These are phyloP conservation scores for Colletotrichum lentis DNA, from an alignment of 2,329 filamentous ascomycete genomes.

Conservation along the genomic window DNA sequence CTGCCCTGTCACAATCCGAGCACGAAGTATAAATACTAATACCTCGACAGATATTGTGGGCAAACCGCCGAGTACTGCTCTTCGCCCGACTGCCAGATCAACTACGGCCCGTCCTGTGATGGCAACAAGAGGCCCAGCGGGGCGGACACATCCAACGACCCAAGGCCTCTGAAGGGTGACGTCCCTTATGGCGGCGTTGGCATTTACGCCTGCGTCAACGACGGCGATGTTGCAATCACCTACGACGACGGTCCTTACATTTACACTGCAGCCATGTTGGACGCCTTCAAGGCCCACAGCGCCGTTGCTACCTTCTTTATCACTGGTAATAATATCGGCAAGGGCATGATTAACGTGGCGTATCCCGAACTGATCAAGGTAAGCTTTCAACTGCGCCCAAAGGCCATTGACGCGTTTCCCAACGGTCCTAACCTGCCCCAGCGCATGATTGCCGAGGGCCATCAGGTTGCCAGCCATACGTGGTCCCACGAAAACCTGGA, in stretches of 20 bases:
- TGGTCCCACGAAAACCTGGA: slow-evolving; percentile 56
- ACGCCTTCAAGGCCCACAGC: slow-evolving; percentile 46
- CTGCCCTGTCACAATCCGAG: not conserved
- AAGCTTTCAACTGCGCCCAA: not conserved
- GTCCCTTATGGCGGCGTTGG: slow-evolving; percentile 47
- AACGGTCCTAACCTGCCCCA: slow-evolving; percentile 43
- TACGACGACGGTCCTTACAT: slow-evolving; percentile 50
- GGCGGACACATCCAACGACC: slow-evolving; percentile 39
- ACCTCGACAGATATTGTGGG: slow-evolving; percentile 43
- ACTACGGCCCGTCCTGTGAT: slow-evolving; percentile 44
- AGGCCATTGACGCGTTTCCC: not conserved
- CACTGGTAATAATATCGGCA: slow-evolving; percentile 46
- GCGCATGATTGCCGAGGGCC: slow-evolving; percentile 55
- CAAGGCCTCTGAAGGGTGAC: slow-evolving; percentile 42
- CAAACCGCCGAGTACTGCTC: slow-evolving; percentile 40
- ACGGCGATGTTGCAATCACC: slow-evolving; percentile 48
- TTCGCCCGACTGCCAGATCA: slow-evolving; percentile 44
- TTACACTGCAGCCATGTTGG: slow-evolving; percentile 48
- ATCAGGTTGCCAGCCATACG: slow-evolving; percentile 59
- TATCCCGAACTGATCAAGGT: slow-evolving; percentile 46
- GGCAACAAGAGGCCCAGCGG: slow-evolving; percentile 44
- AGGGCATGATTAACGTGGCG: slow-evolving; percentile 47
- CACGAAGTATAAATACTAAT: not conserved
- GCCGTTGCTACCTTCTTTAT: slow-evolving; percentile 51
- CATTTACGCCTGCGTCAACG: slow-evolving; percentile 44